Evolutionary conservation across 768 basidiomycete species (phyloP), one percentile per base, ranked within the genome.

Genomic region (Fistulinella prunicolor): DNA sequence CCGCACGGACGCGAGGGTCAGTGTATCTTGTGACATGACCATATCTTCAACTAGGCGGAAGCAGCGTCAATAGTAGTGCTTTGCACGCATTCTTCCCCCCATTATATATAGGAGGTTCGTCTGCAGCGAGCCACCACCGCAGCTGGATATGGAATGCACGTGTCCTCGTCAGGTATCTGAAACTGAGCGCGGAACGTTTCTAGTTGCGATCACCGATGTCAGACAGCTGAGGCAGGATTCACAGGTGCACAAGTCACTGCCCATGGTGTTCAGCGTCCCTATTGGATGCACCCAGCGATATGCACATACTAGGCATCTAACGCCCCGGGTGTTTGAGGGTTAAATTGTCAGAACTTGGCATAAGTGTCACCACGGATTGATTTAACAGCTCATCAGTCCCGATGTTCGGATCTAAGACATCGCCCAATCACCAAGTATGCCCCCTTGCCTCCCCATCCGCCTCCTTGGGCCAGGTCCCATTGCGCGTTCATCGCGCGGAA

Each of bases 361-460:
- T 17, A 26, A 24, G 35, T 16, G 22, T 22, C 17, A 22, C 21
- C 9, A 38, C 35, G 29, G 20, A 30, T 42, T 36, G 28, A 38
- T 19, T 30, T 43, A 20, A 29, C 26, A 32, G 28, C 23, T 23
- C 10, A 16, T 21, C 7, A 32, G 35, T 36, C 12, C 29, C 39
- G 8, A 22, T 45, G 35, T 36, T 14, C 29, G 37, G 8, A 22
- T 45, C 44, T 59, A 69, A 40, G 67, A 76, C 64, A 74, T 74
- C 43, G 76, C 74, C 80, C 82, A 86, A 52, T 85, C 84, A 55
- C 61, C 69, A 57, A 58, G 64, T 59, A 55, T 72, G 64, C 58
- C 72, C 66, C 77, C 74, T 49, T 60, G 63, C 42, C 78, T 77
- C 55, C 78, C 75, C 55, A 70, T 70, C 53, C 81, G 68, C 60